phyloP scores from a whole-genome alignment of 805 yeast species.

The Ogataea trehaloabstinens region DNA sequence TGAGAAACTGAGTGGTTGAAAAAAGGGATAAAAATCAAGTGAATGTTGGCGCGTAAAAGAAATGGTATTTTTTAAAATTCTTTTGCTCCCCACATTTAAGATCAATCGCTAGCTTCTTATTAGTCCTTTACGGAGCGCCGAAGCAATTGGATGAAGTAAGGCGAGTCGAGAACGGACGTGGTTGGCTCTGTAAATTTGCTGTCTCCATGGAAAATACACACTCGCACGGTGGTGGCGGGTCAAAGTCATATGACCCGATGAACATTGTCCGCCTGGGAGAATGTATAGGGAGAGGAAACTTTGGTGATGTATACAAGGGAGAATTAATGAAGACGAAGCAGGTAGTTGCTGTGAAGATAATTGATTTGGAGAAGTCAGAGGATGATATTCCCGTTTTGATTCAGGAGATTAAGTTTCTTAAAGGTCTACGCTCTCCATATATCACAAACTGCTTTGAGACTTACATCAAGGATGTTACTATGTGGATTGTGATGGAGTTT shows the following conservation, averaged over 20 bases:
- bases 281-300: conserved; percentile 80
- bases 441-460: conserved; percentile 70
- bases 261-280: conserved; percentile 36
- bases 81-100: background rate
- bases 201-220: background rate
- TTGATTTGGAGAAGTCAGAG: conserved; percentile 73
- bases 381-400: conserved; percentile 72
- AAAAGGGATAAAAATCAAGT: background rate
- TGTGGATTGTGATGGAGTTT: conserved; percentile 93
- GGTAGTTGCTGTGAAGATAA: conserved; percentile 80
- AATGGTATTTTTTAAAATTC: background rate
- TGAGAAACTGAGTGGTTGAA: conserved; percentile 7
- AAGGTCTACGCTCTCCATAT: conserved; percentile 60
- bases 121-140: no score
- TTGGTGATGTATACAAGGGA: conserved; percentile 83
- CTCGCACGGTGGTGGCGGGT: background rate
- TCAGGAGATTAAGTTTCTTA: conserved; percentile 76
- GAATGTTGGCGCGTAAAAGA: background rate
- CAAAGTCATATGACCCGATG: conserved; percentile 17
- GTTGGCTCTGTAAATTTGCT: background rate
- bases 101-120: no score
- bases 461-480: conserved; percentile 56
- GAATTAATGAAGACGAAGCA: conserved; percentile 30
- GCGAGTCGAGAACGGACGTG: no score
- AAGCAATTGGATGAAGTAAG: no score